phyloP scores from a whole-genome alignment of 2,329 filamentous ascomycete genomes.

The Colletotrichum limetticola region DNA sequence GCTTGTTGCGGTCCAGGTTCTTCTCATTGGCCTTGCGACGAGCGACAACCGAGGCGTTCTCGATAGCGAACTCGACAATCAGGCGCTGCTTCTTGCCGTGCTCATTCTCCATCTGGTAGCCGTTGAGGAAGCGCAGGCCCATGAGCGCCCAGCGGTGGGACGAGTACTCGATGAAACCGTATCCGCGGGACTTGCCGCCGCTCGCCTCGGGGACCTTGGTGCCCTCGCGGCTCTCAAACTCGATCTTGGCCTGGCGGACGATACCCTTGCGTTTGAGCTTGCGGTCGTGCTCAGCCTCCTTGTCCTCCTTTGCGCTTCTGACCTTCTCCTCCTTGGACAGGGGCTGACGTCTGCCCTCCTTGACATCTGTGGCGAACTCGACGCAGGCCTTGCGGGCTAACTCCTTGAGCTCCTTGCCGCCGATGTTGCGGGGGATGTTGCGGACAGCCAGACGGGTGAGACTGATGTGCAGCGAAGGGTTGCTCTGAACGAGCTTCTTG shows the following conservation, averaged over 20 bases:
- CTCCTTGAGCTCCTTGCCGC: conserved; percentile 88
- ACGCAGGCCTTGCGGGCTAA: conserved; percentile 93
- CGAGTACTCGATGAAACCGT: conserved; percentile 97
- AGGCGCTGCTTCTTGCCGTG: conserved; percentile 86
- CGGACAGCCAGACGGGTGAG: conserved; percentile 91
- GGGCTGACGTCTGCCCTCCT: conserved; percentile 77
- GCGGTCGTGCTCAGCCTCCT: conserved; percentile 80
- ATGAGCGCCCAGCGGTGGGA: conserved; percentile 95
- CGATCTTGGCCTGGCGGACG: conserved; percentile 92
- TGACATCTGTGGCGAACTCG: conserved; percentile 91
- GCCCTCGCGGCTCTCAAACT: conserved; percentile 89
- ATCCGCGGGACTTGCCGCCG: conserved; percentile 88
- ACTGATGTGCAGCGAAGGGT: conserved; percentile 88
- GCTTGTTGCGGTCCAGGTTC: conserved; percentile 38
- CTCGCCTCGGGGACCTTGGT: conserved; percentile 82
- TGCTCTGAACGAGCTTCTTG: conserved; percentile 89
- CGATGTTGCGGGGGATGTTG: conserved; percentile 87
- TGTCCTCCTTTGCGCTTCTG: conserved; percentile 83
- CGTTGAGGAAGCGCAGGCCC: conserved; percentile 94
- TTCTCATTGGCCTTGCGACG: conserved; percentile 64
- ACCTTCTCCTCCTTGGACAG: conserved; percentile 90
- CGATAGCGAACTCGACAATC: conserved; percentile 97
- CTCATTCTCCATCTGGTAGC: conserved; percentile 68
- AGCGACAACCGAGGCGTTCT: conserved; percentile 95
- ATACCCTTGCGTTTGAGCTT: conserved; percentile 87